These are phyloP conservation scores for Carex kokanica DNA, from an alignment of 176 grass and related monocot genomes.

Conservation along the genomic window DNA sequence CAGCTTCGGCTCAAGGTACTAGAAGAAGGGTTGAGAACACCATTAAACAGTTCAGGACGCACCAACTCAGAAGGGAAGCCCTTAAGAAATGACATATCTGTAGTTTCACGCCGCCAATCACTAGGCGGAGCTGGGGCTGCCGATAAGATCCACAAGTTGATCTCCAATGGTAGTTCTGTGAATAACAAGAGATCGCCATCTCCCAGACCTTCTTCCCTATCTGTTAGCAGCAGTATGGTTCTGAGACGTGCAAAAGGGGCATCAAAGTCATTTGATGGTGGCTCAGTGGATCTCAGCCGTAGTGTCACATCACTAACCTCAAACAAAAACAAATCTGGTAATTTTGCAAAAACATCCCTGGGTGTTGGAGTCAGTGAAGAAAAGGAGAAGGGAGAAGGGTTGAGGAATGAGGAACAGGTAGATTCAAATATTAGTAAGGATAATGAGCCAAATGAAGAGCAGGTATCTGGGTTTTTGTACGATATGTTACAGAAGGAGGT, in stretches of 20 bases:
- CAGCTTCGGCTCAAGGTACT: conserved; percentile 81
- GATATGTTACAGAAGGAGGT: conserved; percentile 95
- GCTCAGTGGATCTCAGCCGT: conserved; percentile 54
- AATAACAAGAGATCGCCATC: conserved; percentile 71
- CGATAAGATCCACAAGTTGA: conserved; percentile 61
- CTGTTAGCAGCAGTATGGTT: conserved; percentile 60
- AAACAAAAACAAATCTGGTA: conserved; percentile 37
- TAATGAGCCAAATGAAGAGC: conserved; percentile 42
- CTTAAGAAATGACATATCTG: conserved; percentile 38
- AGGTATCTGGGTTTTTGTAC: conserved; percentile 80
- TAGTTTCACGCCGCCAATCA: conserved; percentile 60
- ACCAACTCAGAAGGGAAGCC: conserved; percentile 53
- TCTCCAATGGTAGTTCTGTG: conserved; percentile 36
- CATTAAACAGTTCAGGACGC: conserved; percentile 49
- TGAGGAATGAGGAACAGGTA: conserved; percentile 44
- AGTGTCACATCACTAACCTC: conserved; percentile 36
- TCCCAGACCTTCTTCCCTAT: conserved; percentile 63
- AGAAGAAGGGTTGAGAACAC: conserved; percentile 78
- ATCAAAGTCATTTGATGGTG: conserved; percentile 88
- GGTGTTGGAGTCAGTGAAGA: conserved; percentile 42
- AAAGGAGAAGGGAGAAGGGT: conserved; percentile 36
- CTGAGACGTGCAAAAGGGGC: conserved; percentile 70
- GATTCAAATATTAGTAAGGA: conserved; percentile 43
- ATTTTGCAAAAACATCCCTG: conserved; percentile 61
- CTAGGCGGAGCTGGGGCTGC: conserved; percentile 53